Evolutionary conservation across 1,284 basidiomycete genomes (phyloP).

Genomic region (Tilletia indica): DNA sequence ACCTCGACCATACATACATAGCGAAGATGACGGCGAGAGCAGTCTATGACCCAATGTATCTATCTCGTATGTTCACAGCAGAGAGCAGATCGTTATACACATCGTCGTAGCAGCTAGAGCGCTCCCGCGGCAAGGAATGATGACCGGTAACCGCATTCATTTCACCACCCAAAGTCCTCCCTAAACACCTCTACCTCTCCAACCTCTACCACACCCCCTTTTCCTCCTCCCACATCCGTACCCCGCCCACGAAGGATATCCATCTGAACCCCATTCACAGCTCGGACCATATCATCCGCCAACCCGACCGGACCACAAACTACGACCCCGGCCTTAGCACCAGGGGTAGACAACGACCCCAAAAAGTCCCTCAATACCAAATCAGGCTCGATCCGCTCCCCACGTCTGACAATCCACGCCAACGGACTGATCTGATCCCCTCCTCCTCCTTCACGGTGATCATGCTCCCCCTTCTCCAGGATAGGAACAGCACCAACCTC

Average conservation of each 20-base stretch:
- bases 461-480: background rate
- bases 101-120: no score
- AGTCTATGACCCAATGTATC: no score
- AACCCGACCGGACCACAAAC: background rate
- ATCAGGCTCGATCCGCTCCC: conserved; percentile 1
- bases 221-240: background rate
- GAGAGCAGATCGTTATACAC: no score
- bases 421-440: no score
- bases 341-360: background rate
- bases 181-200: background rate
- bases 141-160: no score
- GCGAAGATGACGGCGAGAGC: no score
- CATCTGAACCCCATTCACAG: background rate
- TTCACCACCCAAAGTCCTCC: conserved; percentile 18
- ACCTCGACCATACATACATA: no score
- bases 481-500: background rate
- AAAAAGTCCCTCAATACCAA: background rate
- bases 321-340: background rate
- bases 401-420: background rate
- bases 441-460: background rate
- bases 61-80: no score
- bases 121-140: no score
- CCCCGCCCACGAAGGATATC: conserved; percentile 1
- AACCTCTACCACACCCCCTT: background rate
- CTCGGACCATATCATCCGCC: background rate